A percentile compares a stretch with the other conserved stretches of the same genome.
Conservation (phyloP, 2,329 filamentous ascomycete species). For the Colletotrichum abscissum region DNA sequence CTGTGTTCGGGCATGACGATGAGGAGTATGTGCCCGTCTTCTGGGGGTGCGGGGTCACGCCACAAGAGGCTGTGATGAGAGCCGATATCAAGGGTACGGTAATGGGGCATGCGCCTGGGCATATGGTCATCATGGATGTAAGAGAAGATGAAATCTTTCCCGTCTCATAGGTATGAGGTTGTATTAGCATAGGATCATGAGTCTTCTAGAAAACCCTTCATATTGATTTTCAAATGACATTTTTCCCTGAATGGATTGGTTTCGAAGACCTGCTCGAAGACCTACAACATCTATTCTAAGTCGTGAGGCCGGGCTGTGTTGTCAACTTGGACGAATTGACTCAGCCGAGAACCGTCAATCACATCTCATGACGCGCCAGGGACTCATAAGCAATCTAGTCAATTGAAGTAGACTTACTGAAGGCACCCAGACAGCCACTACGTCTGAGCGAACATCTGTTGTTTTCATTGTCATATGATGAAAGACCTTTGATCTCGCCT, state of each 20-base stretch:
- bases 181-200: background rate
- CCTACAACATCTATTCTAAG: too few species aligned
- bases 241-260: too few species aligned
- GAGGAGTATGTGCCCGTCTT: slow-evolving; percentile 65
- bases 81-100: slow-evolving; percentile 64
- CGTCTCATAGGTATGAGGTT: background rate
- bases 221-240: too few species aligned
- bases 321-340: too few species aligned
- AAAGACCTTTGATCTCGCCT: background rate
- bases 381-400: too few species aligned
- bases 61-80: slow-evolving; percentile 71
- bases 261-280: too few species aligned
- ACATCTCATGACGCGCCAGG: too few species aligned
- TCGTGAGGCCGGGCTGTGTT: too few species aligned
- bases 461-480: background rate
- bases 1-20: slow-evolving; percentile 41
- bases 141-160: slow-evolving; percentile 51
- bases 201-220: too few species aligned
- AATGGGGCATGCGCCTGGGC: slow-evolving; percentile 71
- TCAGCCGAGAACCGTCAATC: too few species aligned
- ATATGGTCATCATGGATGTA: slow-evolving; percentile 71
- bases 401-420: background rate
- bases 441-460: background rate
- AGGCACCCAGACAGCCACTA: background rate
- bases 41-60: slow-evolving; percentile 75